A percentile compares a stretch with the other conserved stretches of the same genome.
Evolutionary conservation across 805 yeast species (phyloP).

Genomic region (Yamadazyma kitorensis): DNA sequence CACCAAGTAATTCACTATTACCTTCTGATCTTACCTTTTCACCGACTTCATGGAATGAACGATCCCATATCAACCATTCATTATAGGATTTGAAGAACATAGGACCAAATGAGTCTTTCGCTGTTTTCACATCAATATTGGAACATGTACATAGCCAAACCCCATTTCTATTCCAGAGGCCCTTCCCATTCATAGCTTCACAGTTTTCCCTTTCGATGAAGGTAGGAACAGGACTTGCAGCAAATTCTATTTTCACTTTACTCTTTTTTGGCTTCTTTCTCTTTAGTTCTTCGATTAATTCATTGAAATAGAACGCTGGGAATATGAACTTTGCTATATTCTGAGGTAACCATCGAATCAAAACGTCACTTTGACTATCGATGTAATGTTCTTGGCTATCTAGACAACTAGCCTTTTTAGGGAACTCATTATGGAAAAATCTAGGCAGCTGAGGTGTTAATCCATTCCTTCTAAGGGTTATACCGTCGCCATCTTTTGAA

Average conservation of each 20-base stretch:
- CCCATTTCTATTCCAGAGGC: constrained; percentile 17
- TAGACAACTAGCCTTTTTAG: constrained; percentile 17
- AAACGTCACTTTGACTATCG: constrained; percentile 14
- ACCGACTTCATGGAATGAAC: neutral
- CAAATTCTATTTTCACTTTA: constrained; percentile 8
- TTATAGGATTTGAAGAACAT: constrained; percentile 15
- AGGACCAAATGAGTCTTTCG: constrained; percentile 15
- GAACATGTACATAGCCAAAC: constrained; percentile 19
- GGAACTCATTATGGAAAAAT: constrained; percentile 16
- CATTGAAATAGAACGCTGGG: constrained; percentile 19
- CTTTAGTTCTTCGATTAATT: constrained; percentile 13
- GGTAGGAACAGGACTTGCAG: constrained; percentile 19
- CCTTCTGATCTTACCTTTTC: constrained; percentile 8
- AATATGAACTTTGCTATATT: constrained; percentile 16
- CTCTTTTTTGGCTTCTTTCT: constrained; percentile 4
- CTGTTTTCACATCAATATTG: constrained; percentile 1
- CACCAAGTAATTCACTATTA: constrained; percentile 1
- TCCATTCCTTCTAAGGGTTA: constrained; percentile 10
- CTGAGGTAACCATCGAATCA: constrained; percentile 19
- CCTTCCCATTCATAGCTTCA: constrained; percentile 12
- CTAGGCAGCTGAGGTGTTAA: constrained; percentile 12
- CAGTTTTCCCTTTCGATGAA: constrained; percentile 14
- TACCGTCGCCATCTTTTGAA: constrained; percentile 1
- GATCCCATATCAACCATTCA: constrained; percentile 20
- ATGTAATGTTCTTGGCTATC: constrained; percentile 18